A percentile compares a stretch with the other conserved stretches of the same genome.
phyloP scores from a whole-genome alignment of 441 rosid genomes.

The Macaranga tanarius region DNA sequence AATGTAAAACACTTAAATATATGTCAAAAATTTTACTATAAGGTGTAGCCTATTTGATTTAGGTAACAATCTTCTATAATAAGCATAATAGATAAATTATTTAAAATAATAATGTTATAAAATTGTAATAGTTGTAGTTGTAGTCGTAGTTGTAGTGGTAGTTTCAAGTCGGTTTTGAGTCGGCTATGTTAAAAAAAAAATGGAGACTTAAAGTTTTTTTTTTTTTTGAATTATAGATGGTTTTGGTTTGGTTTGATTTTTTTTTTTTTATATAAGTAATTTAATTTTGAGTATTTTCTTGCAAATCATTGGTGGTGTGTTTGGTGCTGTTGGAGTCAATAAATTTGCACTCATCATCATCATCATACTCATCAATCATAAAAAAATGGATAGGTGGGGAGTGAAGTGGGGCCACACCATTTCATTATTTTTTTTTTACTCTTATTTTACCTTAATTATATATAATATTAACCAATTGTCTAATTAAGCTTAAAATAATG shows the following conservation, averaged over 20 bases:
- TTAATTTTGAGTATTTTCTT: slow-evolving; percentile 18
- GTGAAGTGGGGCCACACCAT: slow-evolving; percentile 28
- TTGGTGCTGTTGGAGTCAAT: slow-evolving; percentile 43
- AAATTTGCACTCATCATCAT: slow-evolving; percentile 24
- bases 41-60: too few relatives aligned
- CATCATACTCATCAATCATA: slow-evolving; percentile 31
- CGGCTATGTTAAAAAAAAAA: too few relatives aligned
- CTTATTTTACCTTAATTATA: background rate
- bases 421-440: slow-evolving; percentile 9
- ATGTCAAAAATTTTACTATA: too few relatives aligned
- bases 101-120: too few relatives aligned
- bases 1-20: too few relatives aligned
- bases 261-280: background rate
- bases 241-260: slow-evolving; percentile 3
- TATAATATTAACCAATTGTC: background rate
- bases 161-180: too few relatives aligned
- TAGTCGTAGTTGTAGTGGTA: too few relatives aligned
- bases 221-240: background rate
- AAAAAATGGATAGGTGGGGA: slow-evolving; percentile 33
- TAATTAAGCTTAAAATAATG: background rate
- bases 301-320: slow-evolving; percentile 58
- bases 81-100: too few relatives aligned
- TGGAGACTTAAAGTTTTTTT: background rate
- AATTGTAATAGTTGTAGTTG: too few relatives aligned
- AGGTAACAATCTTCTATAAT: too few relatives aligned